phyloP scores from a whole-genome alignment of 495 filamentous ascomycete genomes.

The Aspergillus kassunensis region DNA sequence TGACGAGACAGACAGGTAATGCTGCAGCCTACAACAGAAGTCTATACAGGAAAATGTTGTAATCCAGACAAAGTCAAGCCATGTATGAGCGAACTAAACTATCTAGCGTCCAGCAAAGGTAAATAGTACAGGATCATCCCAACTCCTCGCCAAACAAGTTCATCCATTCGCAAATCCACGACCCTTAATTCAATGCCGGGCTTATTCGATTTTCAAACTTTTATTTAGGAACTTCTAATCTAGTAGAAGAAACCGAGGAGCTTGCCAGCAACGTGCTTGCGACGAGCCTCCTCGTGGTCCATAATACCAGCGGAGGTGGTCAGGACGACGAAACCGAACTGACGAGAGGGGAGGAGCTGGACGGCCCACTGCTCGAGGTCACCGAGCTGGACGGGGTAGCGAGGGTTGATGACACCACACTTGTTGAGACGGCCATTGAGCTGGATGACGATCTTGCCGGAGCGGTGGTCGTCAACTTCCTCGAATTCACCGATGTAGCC shows the following conservation, averaged over 20 bases:
- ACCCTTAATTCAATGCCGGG: conserved; percentile 24
- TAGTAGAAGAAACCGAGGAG: conserved; percentile 98
- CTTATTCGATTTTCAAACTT: conserved; percentile 20
- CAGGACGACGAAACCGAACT: conserved; percentile 98
- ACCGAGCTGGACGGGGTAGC: conserved; percentile 95
- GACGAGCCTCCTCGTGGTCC: conserved; percentile 98
- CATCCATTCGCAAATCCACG: conserved; percentile 21
- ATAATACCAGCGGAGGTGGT: conserved; percentile 99
- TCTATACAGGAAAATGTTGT: neutral
- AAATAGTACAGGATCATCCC: no score
- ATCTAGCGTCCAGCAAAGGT: conserved; percentile 15
- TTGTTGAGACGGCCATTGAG: conserved; percentile 96
- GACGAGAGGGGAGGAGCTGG: conserved; percentile 96
- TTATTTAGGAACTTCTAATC: conserved; percentile 37
- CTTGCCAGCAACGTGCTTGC: conserved; percentile 97
- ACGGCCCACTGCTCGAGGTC: conserved; percentile 99
- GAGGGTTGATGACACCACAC: conserved; percentile 95
- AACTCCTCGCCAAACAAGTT: conserved; percentile 26
- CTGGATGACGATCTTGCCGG: conserved; percentile 97
- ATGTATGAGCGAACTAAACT: conserved; percentile 12
- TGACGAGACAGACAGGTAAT: neutral
- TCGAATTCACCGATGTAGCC: conserved; percentile 99
- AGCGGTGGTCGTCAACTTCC: conserved; percentile 98
- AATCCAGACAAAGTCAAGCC: neutral
- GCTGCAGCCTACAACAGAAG: neutral